Conservation (phyloP, 1,284 basidiomycete genomes). For the Cryptococcus maquisensis region DNA sequence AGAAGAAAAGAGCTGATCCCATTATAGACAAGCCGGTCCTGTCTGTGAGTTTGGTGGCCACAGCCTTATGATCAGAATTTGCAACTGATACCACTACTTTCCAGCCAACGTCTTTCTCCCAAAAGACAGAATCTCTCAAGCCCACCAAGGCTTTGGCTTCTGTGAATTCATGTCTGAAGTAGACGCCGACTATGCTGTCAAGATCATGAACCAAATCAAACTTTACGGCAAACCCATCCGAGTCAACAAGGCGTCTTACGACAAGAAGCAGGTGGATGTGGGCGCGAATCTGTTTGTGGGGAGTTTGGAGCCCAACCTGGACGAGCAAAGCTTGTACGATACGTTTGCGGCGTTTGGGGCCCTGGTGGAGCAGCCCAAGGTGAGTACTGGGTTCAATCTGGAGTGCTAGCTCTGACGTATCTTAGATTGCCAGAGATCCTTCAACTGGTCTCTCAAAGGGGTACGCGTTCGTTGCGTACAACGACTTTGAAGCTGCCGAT, state of each 20-base stretch:
- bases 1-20: constrained; percentile 8
- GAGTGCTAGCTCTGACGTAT: not conserved
- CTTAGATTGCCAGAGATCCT: constrained; percentile 79
- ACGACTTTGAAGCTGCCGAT: constrained; percentile 95
- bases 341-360: constrained; percentile 93
- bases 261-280: constrained; percentile 96
- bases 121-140: constrained; percentile 97
- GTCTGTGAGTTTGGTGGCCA: constrained; percentile 62
- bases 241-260: constrained; percentile 96
- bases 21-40: constrained; percentile 76
- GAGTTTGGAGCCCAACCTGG: constrained; percentile 87
- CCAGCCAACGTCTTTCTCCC: constrained; percentile 97
- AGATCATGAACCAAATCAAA: constrained; percentile 99
- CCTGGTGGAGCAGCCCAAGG: constrained; percentile 91
- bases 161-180: constrained; percentile 98
- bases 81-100: constrained; percentile 6
- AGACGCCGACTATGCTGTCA: constrained; percentile 98
- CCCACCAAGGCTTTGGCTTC: constrained; percentile 98
- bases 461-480: constrained; percentile 94
- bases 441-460: constrained; percentile 81
- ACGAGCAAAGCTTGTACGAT: constrained; percentile 87
- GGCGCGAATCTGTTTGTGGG: constrained; percentile 97
- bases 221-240: constrained; percentile 96
- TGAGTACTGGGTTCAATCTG: constrained; percentile 48
- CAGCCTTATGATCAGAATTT: not conserved